A percentile compares a stretch with the other conserved stretches of the same genome.
phyloP scores from a whole-genome alignment of 805 yeast genomes.

The Danielozyma ontarioensis region DNA sequence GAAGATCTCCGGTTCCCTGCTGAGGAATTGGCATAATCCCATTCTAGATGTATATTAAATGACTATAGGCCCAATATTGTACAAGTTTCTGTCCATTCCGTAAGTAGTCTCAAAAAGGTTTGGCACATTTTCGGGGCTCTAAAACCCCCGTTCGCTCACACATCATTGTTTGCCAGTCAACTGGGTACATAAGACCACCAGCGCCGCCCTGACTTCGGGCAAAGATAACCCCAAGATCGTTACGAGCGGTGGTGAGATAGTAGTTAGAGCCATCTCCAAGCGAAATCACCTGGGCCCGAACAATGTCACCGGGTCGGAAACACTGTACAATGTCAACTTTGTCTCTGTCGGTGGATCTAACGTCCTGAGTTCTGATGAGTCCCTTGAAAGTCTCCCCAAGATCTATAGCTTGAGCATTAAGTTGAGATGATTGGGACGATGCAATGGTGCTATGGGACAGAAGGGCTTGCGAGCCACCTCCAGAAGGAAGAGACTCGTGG shows the following conservation, averaged over 20 bases:
- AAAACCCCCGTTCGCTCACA: slow-evolving; percentile 67
- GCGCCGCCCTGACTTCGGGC: slow-evolving; percentile 66
- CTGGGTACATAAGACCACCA: slow-evolving; percentile 77
- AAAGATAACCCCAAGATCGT: slow-evolving; percentile 90
- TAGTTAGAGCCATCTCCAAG: slow-evolving; percentile 93
- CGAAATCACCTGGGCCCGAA: slow-evolving; percentile 76
- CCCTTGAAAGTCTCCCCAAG: slow-evolving; percentile 89
- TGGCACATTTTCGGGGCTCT: slow-evolving; percentile 88
- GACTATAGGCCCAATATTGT: too few relatives aligned
- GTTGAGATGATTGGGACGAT: slow-evolving; percentile 33
- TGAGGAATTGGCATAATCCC: too few relatives aligned
- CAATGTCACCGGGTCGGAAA: slow-evolving; percentile 89
- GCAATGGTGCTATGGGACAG: slow-evolving; percentile 32
- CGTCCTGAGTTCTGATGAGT: slow-evolving; percentile 78
- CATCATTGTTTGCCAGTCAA: slow-evolving; percentile 95
- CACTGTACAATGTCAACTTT: slow-evolving; percentile 72
- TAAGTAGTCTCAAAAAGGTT: slow-evolving; percentile 63
- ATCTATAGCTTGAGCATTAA: slow-evolving; percentile 48
- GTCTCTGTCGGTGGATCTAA: slow-evolving; percentile 88
- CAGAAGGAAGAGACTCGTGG: slow-evolving; percentile 35
- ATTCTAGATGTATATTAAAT: too few relatives aligned
- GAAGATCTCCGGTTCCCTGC: slow-evolving; percentile 25
- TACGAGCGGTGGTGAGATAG: slow-evolving; percentile 81
- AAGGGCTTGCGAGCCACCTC: slow-evolving; percentile 50
- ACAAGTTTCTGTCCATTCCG: too few relatives aligned